phyloP scores from a whole-genome alignment of 1,284 basidiomycete species.

The Tetrapyrgos nigripes region DNA sequence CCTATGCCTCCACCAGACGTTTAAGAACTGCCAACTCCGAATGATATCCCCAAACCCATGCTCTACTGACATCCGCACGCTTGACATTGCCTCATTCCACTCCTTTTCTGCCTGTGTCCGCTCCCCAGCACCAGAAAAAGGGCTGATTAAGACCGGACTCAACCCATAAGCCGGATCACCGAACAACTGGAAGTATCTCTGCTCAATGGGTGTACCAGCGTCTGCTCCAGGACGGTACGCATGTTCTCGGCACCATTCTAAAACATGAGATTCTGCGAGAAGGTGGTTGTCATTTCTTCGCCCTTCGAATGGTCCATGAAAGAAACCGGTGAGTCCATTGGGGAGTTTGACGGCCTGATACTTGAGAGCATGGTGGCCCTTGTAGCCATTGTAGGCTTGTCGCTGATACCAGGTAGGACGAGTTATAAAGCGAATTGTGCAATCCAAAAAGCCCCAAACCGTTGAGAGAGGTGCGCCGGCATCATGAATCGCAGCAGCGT shows the following conservation, averaged over 20 bases:
- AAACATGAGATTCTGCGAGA: conserved; percentile 16
- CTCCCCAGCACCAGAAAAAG: conserved; percentile 23
- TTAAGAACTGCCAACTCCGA: conserved; percentile 28
- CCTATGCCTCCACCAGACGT: conserved; percentile 30
- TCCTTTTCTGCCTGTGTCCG: conserved; percentile 20
- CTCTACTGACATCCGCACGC: conserved; percentile 30
- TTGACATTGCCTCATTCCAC: conserved; percentile 29
- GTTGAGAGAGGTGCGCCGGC: conserved; percentile 21
- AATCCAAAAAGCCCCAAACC: conserved; percentile 31
- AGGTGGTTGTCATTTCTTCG: conserved; percentile 27
- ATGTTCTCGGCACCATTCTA: conserved; percentile 3
- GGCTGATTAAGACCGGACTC: conserved; percentile 23
- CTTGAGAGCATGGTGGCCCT: conserved; percentile 30
- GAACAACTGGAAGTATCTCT: conserved; percentile 27
- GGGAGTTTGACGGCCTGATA: conserved; percentile 29
- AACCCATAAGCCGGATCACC: conserved; percentile 34
- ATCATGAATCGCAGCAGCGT: conserved; percentile 22
- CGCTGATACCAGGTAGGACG: conserved; percentile 24
- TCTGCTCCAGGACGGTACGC: neutral
- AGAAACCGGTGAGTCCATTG: conserved; percentile 29
- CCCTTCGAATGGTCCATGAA: conserved; percentile 28
- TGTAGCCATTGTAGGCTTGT: conserved; percentile 31
- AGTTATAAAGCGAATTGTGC: conserved; percentile 28
- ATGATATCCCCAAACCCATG: conserved; percentile 29
- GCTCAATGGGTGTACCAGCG: conserved; percentile 3